Evolutionary conservation across 2,329 filamentous ascomycete genomes (phyloP).

Genomic region (Whalleya microplaca): DNA sequence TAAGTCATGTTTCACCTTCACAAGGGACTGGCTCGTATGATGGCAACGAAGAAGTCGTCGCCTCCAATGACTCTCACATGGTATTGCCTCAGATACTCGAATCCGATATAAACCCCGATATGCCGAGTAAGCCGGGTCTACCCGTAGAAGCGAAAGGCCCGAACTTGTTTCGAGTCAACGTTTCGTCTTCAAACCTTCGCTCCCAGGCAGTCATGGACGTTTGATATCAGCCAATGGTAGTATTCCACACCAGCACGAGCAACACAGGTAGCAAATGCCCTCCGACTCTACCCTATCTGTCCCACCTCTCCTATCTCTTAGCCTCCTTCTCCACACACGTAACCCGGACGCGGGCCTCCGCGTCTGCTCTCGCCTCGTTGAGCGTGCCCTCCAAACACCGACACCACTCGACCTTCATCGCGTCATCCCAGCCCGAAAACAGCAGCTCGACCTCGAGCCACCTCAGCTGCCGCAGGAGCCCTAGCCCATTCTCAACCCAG

Average conservation of each 20-base stretch:
- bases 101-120: no score
- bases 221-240: no score
- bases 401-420: constrained; percentile 43
- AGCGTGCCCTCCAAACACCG: constrained; percentile 35
- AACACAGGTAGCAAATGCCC: not conserved
- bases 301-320: not conserved
- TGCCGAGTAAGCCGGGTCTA: not conserved
- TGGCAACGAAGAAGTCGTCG: no score
- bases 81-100: no score
- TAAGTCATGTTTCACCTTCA: no score
- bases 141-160: not conserved
- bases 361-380: constrained; percentile 21
- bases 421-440: constrained; percentile 36
- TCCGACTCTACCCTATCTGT: no score
- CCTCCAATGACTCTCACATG: no score
- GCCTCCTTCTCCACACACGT: constrained; percentile 30
- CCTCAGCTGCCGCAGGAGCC: constrained; percentile 37
- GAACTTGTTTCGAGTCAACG: not conserved
- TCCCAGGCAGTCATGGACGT: not conserved
- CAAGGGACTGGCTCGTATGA: no score
- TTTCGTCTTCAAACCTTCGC: not conserved
- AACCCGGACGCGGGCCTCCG: constrained; percentile 26
- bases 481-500: constrained; percentile 42
- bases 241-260: no score
- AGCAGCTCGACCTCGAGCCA: constrained; percentile 47